phyloP scores from a whole-genome alignment of 176 grass and related monocot species.

The Carex myosuroides region DNA sequence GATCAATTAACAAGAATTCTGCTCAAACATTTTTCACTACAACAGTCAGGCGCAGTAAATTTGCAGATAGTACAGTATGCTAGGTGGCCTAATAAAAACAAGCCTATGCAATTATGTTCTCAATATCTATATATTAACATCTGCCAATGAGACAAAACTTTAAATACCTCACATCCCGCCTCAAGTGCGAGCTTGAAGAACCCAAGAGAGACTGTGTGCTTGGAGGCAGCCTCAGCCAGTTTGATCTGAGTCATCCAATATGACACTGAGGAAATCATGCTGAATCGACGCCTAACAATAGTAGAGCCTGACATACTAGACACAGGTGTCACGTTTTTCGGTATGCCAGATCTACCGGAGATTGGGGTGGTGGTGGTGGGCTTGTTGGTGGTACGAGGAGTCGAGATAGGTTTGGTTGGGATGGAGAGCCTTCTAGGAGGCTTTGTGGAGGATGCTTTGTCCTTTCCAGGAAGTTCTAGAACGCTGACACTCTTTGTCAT shows the following conservation, averaged over 20 bases:
- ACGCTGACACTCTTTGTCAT: slow-evolving; percentile 65
- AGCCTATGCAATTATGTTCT: neutral
- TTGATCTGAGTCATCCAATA: slow-evolving; percentile 97
- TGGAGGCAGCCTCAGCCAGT: slow-evolving; percentile 72
- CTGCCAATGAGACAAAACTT: slow-evolving; percentile 4
- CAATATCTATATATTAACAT: neutral
- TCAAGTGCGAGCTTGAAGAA: slow-evolving; percentile 94
- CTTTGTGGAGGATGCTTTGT: slow-evolving; percentile 41
- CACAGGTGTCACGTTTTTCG: slow-evolving; percentile 55
- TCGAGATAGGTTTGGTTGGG: slow-evolving; percentile 50
- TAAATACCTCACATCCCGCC: slow-evolving; percentile 72
- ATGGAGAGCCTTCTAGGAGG: slow-evolving; percentile 72
- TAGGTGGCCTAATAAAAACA: neutral
- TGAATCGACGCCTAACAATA: slow-evolving; percentile 60
- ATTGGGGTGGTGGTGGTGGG: slow-evolving; percentile 8
- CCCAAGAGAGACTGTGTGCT: slow-evolving; percentile 59
- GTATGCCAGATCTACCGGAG: slow-evolving; percentile 40
- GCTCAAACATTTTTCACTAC: neutral
- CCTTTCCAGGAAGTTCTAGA: slow-evolving; percentile 44
- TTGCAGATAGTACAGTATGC: neutral
- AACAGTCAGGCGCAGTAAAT: too few species aligned
- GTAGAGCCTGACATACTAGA: slow-evolving; percentile 64
- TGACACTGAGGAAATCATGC: slow-evolving; percentile 64
- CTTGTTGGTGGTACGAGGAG: slow-evolving; percentile 20
- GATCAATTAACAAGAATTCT: neutral